Conservation (phyloP, 2,329 filamentous ascomycete species). For the Xylaria sp. region DNA sequence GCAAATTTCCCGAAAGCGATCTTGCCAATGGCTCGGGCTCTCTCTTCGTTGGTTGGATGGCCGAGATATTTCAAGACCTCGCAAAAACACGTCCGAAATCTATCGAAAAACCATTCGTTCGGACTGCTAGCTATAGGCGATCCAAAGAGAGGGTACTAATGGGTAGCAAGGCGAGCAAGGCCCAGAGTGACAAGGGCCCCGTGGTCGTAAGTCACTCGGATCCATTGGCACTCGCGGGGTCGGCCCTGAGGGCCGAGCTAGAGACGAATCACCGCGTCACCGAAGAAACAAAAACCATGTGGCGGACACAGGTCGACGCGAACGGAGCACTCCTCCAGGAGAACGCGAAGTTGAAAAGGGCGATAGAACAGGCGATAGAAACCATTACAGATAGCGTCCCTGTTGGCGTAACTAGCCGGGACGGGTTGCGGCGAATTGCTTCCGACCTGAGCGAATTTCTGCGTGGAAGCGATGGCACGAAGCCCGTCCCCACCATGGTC, state of each 20-base stretch:
- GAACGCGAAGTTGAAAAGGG: constrained; percentile 13
- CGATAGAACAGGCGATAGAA: constrained; percentile 10
- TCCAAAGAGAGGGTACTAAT: no score
- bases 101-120: no score
- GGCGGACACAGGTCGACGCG: constrained; percentile 4
- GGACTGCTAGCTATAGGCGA: no score
- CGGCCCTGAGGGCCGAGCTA: not conserved
- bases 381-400: not conserved
- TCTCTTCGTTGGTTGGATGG: constrained; percentile 70
- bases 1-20: constrained; percentile 66
- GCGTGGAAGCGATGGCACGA: not conserved
- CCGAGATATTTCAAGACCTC: constrained; percentile 69
- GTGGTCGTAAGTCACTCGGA: no score
- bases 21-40: constrained; percentile 67
- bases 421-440: not conserved
- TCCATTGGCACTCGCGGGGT: no score
- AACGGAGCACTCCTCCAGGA: constrained; percentile 3
- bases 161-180: constrained; percentile 62
- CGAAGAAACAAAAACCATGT: not conserved
- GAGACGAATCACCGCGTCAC: not conserved
- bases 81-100: constrained; percentile 43
- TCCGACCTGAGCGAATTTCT: not conserved
- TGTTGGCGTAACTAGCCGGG: not conserved
- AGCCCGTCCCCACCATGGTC: not conserved
- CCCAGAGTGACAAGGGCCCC: constrained; percentile 59